Base-by-base conservation (phyloP, 1,284 basidiomycete species). In the Melampsora occidentalis region DNA sequence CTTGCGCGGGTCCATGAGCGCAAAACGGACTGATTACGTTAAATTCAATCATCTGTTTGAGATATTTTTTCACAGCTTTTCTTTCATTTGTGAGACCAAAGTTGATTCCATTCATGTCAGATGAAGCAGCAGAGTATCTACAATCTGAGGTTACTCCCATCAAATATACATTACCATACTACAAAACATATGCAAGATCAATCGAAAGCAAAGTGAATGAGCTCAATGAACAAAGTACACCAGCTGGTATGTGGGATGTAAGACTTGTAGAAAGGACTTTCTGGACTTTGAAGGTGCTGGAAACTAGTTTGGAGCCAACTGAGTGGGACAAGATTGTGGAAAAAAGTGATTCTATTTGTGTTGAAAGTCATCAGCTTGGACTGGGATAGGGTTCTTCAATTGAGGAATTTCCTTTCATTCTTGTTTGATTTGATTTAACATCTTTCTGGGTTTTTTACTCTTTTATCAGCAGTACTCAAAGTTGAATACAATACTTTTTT, bases 91-190 rank as follows among this genome's bases (percentile, higher is more conserved):
- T 65, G 66, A 49, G 62, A 31, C 71, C 71, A 20, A 20, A 1
- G 31, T 48, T 73, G 16, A 42, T 73, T n/a, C 46, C 71, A 14
- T 48, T 73, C 25, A 65, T 73, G 48, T 73, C 71, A 14, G 71
- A 73, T 64, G 71, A 73, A 73, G 46, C 63, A 12, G 71, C 71
- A n/a, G 61, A 57, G 22, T 66, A 63, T 48, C 59, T 73, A 48
- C 48, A 53, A 53, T 39, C 20, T 42, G 46, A 49, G 18, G 6
- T 73, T 16, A 63, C 63, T 0, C 20, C 28, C 14, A 59, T 73
- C 39, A 65, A 65, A 31, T 73, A 73, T 20, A 73, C 71, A 12
- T 33, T 65, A 22, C 63, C 71, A 2, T 73, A 22, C 39, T 73
- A 73, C 25, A 65, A 22, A 28, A 66, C 25, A 5, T 73, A 51